Evolutionary conservation across 2,329 filamentous ascomycete species (phyloP).

Genomic region (Ramularia endophylla): DNA sequence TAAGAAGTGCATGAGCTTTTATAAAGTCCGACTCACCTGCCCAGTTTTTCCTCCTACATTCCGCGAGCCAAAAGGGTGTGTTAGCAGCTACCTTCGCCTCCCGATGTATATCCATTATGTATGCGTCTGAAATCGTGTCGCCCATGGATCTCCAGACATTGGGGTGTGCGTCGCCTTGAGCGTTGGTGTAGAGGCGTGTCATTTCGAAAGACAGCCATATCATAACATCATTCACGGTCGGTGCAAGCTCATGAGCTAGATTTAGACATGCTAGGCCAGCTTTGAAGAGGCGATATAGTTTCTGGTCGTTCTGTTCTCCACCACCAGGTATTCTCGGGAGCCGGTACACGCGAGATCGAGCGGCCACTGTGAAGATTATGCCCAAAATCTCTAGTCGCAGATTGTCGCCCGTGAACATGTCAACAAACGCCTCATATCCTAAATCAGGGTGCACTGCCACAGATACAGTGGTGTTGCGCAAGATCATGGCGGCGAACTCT

Average conservation of each 20-base stretch:
- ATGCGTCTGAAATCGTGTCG: constrained; percentile 64
- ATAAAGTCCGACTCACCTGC: constrained; percentile 2
- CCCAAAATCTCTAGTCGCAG: constrained; percentile 18
- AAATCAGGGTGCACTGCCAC: neutral
- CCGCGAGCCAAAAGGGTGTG: constrained; percentile 18
- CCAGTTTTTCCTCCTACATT: constrained; percentile 14
- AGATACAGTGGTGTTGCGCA: neutral
- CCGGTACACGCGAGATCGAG: constrained; percentile 5
- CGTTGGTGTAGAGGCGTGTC: constrained; percentile 2
- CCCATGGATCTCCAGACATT: constrained; percentile 29
- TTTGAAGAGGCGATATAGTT: neutral
- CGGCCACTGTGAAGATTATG: constrained; percentile 15
- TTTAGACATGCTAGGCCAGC: constrained; percentile 2
- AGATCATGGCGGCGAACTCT: neutral
- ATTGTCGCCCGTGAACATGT: constrained; percentile 13
- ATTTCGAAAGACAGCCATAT: constrained; percentile 11
- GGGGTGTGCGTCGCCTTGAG: constrained; percentile 9
- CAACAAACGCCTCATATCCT: constrained; percentile 6
- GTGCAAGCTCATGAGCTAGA: constrained; percentile 12
- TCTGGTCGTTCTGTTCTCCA: neutral
- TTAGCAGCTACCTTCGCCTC: constrained; percentile 10
- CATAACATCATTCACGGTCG: constrained; percentile 11
- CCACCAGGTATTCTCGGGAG: neutral
- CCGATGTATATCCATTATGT: constrained; percentile 38
- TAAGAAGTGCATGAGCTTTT: no score